Base-by-base conservation (phyloP, 2,329 filamentous ascomycete species). In the Ophiocordyceps camponoti-floridani region DNA sequence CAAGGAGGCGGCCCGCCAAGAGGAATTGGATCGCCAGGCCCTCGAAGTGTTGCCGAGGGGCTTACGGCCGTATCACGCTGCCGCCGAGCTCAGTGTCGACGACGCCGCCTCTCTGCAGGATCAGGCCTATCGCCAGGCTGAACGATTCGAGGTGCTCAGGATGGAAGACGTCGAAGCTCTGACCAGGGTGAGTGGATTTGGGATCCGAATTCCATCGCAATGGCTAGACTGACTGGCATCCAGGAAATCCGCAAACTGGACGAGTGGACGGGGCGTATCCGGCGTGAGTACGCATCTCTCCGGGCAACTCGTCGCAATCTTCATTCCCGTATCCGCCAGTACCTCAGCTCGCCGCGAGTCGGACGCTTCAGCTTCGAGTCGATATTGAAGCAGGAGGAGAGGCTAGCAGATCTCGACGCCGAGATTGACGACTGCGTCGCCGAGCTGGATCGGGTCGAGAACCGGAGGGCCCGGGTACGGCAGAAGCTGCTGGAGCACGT, bases 401-500 rank as follows among this genome's bases (percentile, higher is more conserved):
- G 82, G 1, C 68, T 89, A 11, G 75, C 78, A 1, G 83, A 87
- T 58, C 72, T 89, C 7, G 83, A 89, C 55, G 65, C 71, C 14
- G 83, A 79, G 3, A 88, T 89, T 49, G 84, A 88, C 53, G 82
- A 86, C 56, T 88, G 84, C 79, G 77, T 84, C 43, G 69, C 64
- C 52, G 88, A 88, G 63, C 72, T 88, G n/a, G 84, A 88, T 55
- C 73, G 81, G 49, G 81, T 82, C 10, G 84, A 89, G 59, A 85
- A 87, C 56, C 71, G 84, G 54, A 77, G 83, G 38, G 79, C 77
- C 14, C 72, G 81, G 7, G 77, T 89, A 41, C 74, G 82, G 35
- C 82, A 88, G 57, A 89, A 87, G 67, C 67, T 89, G 12, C 71
- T 89, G 4, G 83, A 89, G 60, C 84, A 89, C 55, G 78, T 88